phyloP scores from a whole-genome alignment of 306 rosid species.

The Quercus parvula region DNA sequence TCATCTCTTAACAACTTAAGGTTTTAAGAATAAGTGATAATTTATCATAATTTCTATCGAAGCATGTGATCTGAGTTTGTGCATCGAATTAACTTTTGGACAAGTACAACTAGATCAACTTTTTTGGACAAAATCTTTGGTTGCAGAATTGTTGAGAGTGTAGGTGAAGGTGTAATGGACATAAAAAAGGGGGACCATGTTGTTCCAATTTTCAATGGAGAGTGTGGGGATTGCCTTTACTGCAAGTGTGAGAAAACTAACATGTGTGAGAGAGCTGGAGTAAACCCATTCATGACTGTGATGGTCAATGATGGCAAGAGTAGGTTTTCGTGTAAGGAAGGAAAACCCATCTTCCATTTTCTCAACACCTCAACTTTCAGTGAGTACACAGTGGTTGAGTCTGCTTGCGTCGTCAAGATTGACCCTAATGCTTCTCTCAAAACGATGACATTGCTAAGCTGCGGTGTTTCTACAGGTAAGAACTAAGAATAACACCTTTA shows the following conservation, averaged over 20 bases:
- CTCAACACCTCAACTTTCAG: slow-evolving; percentile 81
- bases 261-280: slow-evolving; percentile 58
- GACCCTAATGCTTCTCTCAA: slow-evolving; percentile 32
- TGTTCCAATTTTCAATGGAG: slow-evolving; percentile 69
- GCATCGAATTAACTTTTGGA: too few relatives aligned
- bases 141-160: slow-evolving; percentile 72
- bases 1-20: too few relatives aligned
- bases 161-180: slow-evolving; percentile 72
- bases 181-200: slow-evolving; percentile 60
- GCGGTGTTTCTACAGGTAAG: slow-evolving; percentile 80
- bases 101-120: too few relatives aligned
- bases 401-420: slow-evolving; percentile 62
- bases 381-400: slow-evolving; percentile 71
- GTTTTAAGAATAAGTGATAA: too few relatives aligned
- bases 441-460: slow-evolving; percentile 66
- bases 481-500: too few relatives aligned
- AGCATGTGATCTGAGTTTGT: too few relatives aligned
- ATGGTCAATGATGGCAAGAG: slow-evolving; percentile 57
- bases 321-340: slow-evolving; percentile 48
- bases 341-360: slow-evolving; percentile 63
- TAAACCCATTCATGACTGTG: slow-evolving; percentile 43
- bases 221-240: slow-evolving; percentile 54
- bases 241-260: slow-evolving; percentile 55
- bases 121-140: neutral
- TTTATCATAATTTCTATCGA: too few relatives aligned